These are phyloP conservation scores for Pelargonium exstipulatum DNA, from an alignment of 441 rosid genomes.

Conservation along the genomic window DNA sequence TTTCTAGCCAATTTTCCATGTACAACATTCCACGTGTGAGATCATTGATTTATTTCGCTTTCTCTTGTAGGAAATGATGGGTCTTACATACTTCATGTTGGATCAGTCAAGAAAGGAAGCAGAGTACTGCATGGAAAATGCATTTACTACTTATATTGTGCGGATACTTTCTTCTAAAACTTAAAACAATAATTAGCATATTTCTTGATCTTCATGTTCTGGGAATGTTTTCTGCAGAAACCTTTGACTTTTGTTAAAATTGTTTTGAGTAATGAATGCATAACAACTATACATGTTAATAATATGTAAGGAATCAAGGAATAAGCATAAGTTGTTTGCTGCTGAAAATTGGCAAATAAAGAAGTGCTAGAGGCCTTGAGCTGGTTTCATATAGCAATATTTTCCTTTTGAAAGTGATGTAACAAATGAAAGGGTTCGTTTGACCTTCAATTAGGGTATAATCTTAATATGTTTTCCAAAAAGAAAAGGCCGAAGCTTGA, in stretches of 20 bases:
- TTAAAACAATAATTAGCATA: neutral
- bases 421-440: neutral
- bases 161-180: constrained; percentile 30
- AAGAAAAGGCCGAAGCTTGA: neutral
- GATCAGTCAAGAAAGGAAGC: constrained; percentile 97
- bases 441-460: neutral
- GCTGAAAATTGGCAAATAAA: neutral
- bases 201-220: constrained; percentile 4
- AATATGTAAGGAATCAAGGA: neutral
- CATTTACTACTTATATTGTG: constrained; percentile 84
- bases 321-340: neutral
- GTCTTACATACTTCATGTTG: constrained; percentile 82
- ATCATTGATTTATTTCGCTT: constrained; percentile 18
- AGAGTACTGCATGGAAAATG: constrained; percentile 97
- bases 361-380: neutral
- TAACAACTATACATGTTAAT: neutral
- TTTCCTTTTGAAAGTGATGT: neutral
- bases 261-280: neutral
- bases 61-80: constrained; percentile 92
- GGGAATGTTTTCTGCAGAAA: neutral
- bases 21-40: constrained; percentile 14
- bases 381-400: neutral
- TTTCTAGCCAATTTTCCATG: neutral
- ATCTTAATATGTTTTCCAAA: neutral
- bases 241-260: neutral